These are phyloP conservation scores for Eucalyptus curtisii DNA, from an alignment of 345 rosid genomes.

Conservation along the genomic window DNA sequence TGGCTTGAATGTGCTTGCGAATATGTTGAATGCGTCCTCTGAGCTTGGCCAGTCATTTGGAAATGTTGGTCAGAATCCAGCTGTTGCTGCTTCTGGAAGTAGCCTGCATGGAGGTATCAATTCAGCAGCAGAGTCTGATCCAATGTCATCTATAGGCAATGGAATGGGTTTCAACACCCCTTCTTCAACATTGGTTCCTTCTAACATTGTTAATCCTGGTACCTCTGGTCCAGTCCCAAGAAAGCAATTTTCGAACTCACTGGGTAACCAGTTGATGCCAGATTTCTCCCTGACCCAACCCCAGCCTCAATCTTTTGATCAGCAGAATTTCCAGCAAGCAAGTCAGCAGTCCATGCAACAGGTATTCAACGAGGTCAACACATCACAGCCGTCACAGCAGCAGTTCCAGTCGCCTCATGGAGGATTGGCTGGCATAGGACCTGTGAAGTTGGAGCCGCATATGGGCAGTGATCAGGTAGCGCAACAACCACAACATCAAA, in stretches of 20 bases:
- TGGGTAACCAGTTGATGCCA: conserved; percentile 48
- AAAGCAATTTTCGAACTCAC: conserved; percentile 55
- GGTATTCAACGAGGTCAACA: conserved; percentile 38
- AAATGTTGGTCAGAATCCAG: conserved; percentile 50
- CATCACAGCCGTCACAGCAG: conserved; percentile 37
- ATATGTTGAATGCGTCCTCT: conserved; percentile 64
- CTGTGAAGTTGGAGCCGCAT: conserved; percentile 85
- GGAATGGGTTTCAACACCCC: conserved; percentile 56
- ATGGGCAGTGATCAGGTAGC: conserved; percentile 54
- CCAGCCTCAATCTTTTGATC: conserved; percentile 50
- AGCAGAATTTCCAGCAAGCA: conserved; percentile 59
- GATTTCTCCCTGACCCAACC: conserved; percentile 35
- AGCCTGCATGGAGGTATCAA: conserved; percentile 50
- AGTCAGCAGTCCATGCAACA: conserved; percentile 63
- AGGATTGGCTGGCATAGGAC: conserved; percentile 57
- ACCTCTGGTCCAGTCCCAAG: conserved; percentile 65
- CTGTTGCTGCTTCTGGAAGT: conserved; percentile 36
- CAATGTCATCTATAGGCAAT: conserved; percentile 51
- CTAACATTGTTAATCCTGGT: conserved; percentile 55
- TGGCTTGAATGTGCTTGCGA: conserved; percentile 74
- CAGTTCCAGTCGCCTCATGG: conserved; percentile 57
- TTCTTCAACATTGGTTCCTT: conserved; percentile 41
- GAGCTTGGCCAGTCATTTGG: conserved; percentile 82
- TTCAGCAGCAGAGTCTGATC: conserved; percentile 68
- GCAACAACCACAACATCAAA: conserved; percentile 41